These are phyloP conservation scores for Solanum tarapatanum DNA, from an alignment of 257 asterid genomes.

Conservation along the genomic window DNA sequence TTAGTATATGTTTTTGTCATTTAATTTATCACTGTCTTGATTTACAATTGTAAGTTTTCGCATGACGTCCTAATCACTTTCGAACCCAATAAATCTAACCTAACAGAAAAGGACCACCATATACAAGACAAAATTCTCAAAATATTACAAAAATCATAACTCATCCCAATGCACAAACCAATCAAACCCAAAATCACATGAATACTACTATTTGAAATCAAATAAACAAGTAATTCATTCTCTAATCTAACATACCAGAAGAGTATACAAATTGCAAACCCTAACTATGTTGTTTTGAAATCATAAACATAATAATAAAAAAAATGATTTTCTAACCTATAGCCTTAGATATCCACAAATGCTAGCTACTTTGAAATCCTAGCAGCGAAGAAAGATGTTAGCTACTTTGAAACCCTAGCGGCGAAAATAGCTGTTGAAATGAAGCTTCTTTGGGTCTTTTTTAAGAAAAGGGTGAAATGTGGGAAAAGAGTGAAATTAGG, in stretches of 20 bases:
- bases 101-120: neutral
- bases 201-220: neutral
- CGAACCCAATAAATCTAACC: too few relatives aligned
- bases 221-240: too few relatives aligned
- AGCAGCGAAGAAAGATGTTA: neutral
- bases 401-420: neutral
- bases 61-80: too few relatives aligned
- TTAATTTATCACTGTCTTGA: too few relatives aligned
- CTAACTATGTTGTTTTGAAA: neutral
- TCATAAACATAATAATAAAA: neutral
- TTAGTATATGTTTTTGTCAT: too few relatives aligned
- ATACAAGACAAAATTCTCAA: too few relatives aligned
- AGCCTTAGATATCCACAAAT: too few relatives aligned
- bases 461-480: neutral
- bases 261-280: too few relatives aligned
- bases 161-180: neutral
- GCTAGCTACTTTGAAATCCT: neutral
- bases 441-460: neutral
- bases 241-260: neutral
- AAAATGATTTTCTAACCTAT: too few relatives aligned
- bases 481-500: neutral
- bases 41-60: too few relatives aligned
- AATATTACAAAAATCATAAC: neutral
- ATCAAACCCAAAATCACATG: neutral
- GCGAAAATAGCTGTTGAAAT: neutral